These are phyloP conservation scores for Pseudozyma tsukubaensis DNA, from an alignment of 1,284 basidiomycete species.

Conservation along the genomic window DNA sequence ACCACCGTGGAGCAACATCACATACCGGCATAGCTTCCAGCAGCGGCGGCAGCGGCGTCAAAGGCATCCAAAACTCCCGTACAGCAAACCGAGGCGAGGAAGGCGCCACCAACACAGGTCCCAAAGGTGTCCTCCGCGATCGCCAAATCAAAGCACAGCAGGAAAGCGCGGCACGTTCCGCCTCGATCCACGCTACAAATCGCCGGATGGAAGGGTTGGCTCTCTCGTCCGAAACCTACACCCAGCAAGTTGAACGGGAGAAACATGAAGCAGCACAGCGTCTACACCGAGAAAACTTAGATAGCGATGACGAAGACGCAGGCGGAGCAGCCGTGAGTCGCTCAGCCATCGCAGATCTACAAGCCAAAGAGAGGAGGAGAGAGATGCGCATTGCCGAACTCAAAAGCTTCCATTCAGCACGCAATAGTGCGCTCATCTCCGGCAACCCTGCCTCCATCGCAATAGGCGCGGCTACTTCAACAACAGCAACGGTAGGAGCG, in stretches of 20 bases:
- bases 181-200: conserved; percentile 34
- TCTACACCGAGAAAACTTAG: conserved; percentile 10
- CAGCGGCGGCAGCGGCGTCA: conserved; percentile 3
- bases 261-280: conserved; percentile 22
- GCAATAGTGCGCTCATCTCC: conserved; percentile 10
- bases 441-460: background rate
- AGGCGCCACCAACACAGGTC: conserved; percentile 53
- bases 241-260: conserved; percentile 41
- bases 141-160: conserved; percentile 30
- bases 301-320: conserved; percentile 23
- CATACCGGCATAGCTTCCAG: conserved; percentile 3
- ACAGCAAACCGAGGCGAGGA: conserved; percentile 25
- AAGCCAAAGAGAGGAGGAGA: conserved; percentile 41
- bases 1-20: background rate
- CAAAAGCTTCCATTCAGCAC: conserved; percentile 19
- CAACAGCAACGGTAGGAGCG: background rate
- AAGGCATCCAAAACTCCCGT: conserved; percentile 16
- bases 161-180: conserved; percentile 16
- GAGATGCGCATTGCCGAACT: conserved; percentile 50
- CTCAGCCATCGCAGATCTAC: conserved; percentile 43
- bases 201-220: conserved; percentile 38
- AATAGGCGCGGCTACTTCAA: background rate
- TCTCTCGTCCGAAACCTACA: conserved; percentile 42
- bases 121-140: conserved; percentile 59
- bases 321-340: conserved; percentile 15